phyloP scores from a whole-genome alignment of 2,329 filamentous ascomycete genomes.

The Penicillium brasilianum region DNA sequence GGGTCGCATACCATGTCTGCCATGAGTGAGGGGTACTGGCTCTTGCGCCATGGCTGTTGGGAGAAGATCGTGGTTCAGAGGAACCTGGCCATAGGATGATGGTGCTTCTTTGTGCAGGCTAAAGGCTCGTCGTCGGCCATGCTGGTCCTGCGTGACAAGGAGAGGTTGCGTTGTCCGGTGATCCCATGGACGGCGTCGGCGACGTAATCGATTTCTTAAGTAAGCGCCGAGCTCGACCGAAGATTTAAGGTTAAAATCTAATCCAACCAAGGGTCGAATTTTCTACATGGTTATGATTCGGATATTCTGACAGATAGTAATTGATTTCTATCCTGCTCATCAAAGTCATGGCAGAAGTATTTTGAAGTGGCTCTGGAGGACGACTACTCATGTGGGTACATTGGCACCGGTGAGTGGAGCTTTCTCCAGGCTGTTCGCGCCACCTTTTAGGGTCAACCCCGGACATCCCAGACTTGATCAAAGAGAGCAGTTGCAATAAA shows the following conservation, averaged over 20 bases:
- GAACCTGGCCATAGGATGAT: slow-evolving; percentile 5
- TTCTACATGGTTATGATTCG: neutral
- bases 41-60: slow-evolving; percentile 14
- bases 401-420: neutral
- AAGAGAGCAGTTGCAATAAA: neutral
- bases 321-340: neutral
- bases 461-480: neutral
- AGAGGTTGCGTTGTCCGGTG: neutral
- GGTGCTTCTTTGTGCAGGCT: slow-evolving; percentile 9
- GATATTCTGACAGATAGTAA: neutral
- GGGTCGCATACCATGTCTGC: slow-evolving; percentile 17
- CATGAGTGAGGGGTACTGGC: slow-evolving; percentile 20
- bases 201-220: slow-evolving; percentile 15
- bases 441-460: neutral
- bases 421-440: neutral
- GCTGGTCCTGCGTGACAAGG: slow-evolving; percentile 1
- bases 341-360: neutral
- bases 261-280: neutral
- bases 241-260: slow-evolving; percentile 6
- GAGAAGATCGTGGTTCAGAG: neutral
- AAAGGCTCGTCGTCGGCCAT: slow-evolving; percentile 6
- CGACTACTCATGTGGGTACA: neutral
- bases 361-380: neutral
- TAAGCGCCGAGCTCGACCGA: slow-evolving; percentile 3
- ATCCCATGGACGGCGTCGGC: neutral